Evolutionary conservation across 2,329 filamentous ascomycete species (phyloP).

Genomic region (Chaetomium sp.): DNA sequence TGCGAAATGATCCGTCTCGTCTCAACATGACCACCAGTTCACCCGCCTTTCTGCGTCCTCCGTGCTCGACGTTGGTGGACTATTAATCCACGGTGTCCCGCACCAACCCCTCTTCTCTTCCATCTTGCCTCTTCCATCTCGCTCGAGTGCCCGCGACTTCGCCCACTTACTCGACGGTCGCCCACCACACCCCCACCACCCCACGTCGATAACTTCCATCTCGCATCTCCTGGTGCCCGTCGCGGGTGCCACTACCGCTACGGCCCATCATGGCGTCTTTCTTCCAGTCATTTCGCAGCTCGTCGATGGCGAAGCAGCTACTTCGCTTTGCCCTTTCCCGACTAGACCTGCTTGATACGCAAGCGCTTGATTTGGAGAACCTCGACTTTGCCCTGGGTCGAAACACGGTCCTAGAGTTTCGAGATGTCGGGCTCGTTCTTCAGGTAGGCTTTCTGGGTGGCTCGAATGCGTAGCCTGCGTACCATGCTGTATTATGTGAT

Average conservation of each 20-base stretch:
- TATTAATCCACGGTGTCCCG: constrained; percentile 9
- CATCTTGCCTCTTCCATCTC: constrained; percentile 7
- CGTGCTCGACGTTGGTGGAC: constrained; percentile 20
- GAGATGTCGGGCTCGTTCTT: constrained; percentile 79
- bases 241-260: constrained; percentile 11
- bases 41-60: constrained; percentile 21
- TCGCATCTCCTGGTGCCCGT: not conserved
- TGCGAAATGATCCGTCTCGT: constrained; percentile 21
- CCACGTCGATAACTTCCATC: not conserved
- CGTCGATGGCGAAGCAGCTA: constrained; percentile 85
- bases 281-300: constrained; percentile 64
- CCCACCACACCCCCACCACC: not conserved
- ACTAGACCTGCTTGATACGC: constrained; percentile 84
- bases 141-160: not conserved
- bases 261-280: constrained; percentile 65
- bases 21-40: constrained; percentile 35
- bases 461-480: constrained; percentile 13
- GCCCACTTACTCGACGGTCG: not conserved
- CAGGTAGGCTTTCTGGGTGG: constrained; percentile 55
- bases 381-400: constrained; percentile 82
- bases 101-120: not conserved
- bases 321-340: constrained; percentile 82
- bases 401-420: constrained; percentile 80
- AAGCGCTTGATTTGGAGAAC: constrained; percentile 82
- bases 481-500: constrained; percentile 14